phyloP scores from a whole-genome alignment of 805 yeast genomes.

The Cyberlindnera mrakii region DNA sequence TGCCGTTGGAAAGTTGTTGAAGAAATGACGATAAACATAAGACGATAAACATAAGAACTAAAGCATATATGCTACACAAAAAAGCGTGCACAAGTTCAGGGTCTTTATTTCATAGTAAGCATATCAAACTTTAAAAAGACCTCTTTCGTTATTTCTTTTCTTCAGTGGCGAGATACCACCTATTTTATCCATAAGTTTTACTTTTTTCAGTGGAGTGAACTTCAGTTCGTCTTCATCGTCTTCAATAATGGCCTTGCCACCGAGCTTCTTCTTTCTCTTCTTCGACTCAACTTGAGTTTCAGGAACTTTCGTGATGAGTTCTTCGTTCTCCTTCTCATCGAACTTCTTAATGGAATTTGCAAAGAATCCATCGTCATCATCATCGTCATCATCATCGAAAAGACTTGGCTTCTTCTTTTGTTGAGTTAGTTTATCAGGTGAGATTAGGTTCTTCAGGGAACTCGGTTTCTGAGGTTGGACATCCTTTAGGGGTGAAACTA shows the following conservation, averaged over 20 bases:
- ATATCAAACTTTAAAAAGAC: slow-evolving; percentile 18
- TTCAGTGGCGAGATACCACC: slow-evolving; percentile 24
- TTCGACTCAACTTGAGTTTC: slow-evolving; percentile 1
- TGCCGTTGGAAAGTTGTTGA: too few relatives aligned
- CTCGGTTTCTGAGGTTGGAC: slow-evolving; percentile 13
- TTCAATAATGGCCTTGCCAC: slow-evolving; percentile 14
- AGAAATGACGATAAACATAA: too few relatives aligned
- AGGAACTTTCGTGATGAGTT: neutral
- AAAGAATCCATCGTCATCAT: slow-evolving; percentile 23
- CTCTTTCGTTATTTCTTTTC: slow-evolving; percentile 22
- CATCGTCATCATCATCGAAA: slow-evolving; percentile 25
- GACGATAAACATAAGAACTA: too few relatives aligned
- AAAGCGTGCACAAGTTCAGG: too few relatives aligned
- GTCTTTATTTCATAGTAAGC: too few relatives aligned
- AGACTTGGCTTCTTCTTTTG: slow-evolving; percentile 15
- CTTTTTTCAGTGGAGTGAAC: slow-evolving; percentile 18
- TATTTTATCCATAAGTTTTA: slow-evolving; percentile 20
- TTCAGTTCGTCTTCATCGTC: slow-evolving; percentile 13
- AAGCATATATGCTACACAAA: too few relatives aligned
- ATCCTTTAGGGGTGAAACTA: slow-evolving; percentile 19
- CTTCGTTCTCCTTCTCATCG: neutral
- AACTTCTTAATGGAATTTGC: slow-evolving; percentile 10
- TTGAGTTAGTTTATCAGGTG: slow-evolving; percentile 11
- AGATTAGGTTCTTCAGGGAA: slow-evolving; percentile 19
- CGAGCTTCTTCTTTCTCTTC: slow-evolving; percentile 18